A percentile compares a stretch with the other conserved stretches of the same genome.
Conservation (phyloP, 345 rosid species). For the Citrus unshiu region DNA sequence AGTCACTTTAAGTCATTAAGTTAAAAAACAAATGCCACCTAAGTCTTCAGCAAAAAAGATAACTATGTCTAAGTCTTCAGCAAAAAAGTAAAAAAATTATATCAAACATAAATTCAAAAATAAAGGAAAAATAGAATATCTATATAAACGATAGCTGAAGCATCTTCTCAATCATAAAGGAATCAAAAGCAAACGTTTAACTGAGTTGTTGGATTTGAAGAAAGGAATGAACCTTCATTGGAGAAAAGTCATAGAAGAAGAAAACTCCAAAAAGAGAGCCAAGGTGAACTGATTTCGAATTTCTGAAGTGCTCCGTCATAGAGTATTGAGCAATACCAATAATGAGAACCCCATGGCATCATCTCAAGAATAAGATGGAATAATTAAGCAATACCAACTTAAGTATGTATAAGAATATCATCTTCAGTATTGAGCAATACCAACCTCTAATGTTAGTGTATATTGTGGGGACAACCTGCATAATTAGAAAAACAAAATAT, state of each 20-base stretch:
- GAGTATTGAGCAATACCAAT: constrained; percentile 54
- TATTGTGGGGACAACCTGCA: constrained; percentile 86
- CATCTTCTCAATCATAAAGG: not conserved
- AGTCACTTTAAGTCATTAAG: no score
- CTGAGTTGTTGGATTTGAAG: not conserved
- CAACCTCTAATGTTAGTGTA: constrained; percentile 60
- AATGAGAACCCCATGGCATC: not conserved
- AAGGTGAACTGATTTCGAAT: constrained; percentile 38
- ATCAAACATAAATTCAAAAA: not conserved
- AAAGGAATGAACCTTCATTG: constrained; percentile 62
- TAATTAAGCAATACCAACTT: not conserved
- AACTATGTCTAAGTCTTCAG: not conserved
- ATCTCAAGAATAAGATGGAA: constrained; percentile 6
- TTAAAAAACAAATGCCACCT: no score
- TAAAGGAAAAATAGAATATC: no score
- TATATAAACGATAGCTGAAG: not conserved
- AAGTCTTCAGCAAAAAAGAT: not conserved
- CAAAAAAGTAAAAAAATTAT: not conserved
- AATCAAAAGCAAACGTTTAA: not conserved
- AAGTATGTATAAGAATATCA: constrained; percentile 9
- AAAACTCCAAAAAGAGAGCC: constrained; percentile 67
- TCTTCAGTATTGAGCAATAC: no score
- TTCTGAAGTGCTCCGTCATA: constrained; percentile 81
- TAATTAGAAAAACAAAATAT: not conserved
- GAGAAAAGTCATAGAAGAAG: constrained; percentile 89